phyloP scores from a whole-genome alignment of 2,329 filamentous ascomycete genomes.

The Pseudocercospora musae region DNA sequence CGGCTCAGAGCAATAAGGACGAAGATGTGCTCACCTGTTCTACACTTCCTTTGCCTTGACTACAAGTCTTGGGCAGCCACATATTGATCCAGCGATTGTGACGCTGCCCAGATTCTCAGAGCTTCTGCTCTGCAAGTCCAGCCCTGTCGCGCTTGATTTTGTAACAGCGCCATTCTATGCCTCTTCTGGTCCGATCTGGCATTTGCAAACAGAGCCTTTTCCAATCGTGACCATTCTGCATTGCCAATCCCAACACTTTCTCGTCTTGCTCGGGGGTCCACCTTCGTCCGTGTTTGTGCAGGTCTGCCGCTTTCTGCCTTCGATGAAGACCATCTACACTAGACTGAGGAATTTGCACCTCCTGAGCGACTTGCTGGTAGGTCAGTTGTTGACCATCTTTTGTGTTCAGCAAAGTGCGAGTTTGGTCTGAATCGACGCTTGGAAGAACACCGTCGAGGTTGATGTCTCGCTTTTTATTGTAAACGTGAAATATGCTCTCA shows the following conservation, averaged over 20 bases:
- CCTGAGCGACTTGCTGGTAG: too few species aligned
- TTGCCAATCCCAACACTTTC: neutral
- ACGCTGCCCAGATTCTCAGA: neutral
- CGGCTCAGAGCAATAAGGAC: neutral
- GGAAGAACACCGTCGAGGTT: neutral
- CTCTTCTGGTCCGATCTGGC: neutral
- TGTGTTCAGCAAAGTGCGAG: neutral
- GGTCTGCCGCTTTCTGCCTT: neutral
- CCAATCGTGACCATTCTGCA: neutral
- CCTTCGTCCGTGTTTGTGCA: neutral
- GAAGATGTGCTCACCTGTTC: neutral
- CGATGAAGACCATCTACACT: neutral
- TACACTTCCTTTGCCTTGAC: neutral
- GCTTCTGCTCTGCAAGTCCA: neutral
- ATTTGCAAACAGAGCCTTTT: neutral
- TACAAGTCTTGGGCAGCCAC: neutral
- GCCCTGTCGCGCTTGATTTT: neutral
- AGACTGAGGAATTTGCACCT: neutral
- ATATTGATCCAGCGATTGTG: neutral
- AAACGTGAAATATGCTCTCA: neutral
- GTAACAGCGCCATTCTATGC: neutral
- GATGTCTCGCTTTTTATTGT: neutral
- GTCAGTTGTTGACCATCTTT: too few species aligned
- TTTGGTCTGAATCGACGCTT: neutral
- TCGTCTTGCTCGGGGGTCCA: neutral